Evolutionary conservation across 768 basidiomycete genomes (phyloP), one percentile per base, ranked within the genome.

Genomic region (Tylopilus sp.): DNA sequence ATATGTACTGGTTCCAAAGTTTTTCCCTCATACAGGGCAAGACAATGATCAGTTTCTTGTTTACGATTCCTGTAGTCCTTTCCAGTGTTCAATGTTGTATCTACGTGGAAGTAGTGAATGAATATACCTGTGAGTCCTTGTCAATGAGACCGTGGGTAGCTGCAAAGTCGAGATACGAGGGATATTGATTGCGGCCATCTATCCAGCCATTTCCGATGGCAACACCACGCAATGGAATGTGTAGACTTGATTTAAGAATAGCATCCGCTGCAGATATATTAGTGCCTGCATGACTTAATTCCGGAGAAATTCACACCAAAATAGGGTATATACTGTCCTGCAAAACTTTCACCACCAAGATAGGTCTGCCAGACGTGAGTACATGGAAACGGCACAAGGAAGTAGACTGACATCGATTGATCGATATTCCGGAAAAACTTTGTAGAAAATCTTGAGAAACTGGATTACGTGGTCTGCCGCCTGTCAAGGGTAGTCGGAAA

Each of bases 191-290:
- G 38, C 81, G 80, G 0, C 85, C 84, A 66, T 98, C 95, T 42
- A 97, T 95, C 97, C 97, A 99, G 6, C 95, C 95, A 68, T 99
- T 99, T 20, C 97, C 97, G 40, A 99, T 97, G 1, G 95, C 91
- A 15, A 80, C 72, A 2, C 97, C 97, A 40, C 78, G 79, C 8
- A 98, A 73, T 0, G 82, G 83, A 23, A 86, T 72, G 22, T 74
- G 63, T 17, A 91, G 71, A 30, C 76, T 66, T 6, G 83, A 81
- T 55, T 76, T 67, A 26, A 97, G 73, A 40, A 95, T 75, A 17
- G 83, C 88, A 57, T 93, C 80, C 61, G 91, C 94, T 94, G 54
- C 20, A 53, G 35, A 55, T 15, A 25, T 17, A 48, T 62, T 23
- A 55, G 49, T 18, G 21, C 23, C 21, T 23, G 40, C 26, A 52